Conservation (phyloP, 2,329 filamentous ascomycete genomes). For the Coleophoma crateriformis region DNA sequence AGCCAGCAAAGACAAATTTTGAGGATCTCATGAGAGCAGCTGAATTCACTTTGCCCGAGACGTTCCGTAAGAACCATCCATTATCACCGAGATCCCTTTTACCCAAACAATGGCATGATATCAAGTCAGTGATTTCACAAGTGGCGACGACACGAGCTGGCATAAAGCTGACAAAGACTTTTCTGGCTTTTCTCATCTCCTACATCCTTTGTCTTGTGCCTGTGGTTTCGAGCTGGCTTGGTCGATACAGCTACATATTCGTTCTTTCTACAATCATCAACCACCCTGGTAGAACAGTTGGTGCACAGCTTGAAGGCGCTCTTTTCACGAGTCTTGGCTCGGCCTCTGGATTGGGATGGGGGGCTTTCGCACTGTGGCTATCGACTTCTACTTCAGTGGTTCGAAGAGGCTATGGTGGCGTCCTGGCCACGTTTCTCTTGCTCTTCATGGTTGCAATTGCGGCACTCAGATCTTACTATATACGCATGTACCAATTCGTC, state of each 20-base stretch:
- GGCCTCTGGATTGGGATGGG: conserved; percentile 48
- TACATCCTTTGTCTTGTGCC: conserved; percentile 51
- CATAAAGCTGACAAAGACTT: conserved; percentile 46
- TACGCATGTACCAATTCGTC: conserved; percentile 49
- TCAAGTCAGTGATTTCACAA: conserved; percentile 32
- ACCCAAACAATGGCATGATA: conserved; percentile 39
- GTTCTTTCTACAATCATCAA: conserved; percentile 52
- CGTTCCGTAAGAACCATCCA: conserved; percentile 39
- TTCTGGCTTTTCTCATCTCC: conserved; percentile 49
- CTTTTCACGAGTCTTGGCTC: conserved; percentile 48
- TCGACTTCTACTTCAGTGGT: conserved; percentile 44
- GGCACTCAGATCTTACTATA: conserved; percentile 48
- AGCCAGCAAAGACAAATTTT: conserved; percentile 31
- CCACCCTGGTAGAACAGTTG: conserved; percentile 49
- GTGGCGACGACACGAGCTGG: conserved; percentile 44
- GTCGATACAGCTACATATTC: conserved; percentile 49
- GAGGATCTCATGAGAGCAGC: conserved; percentile 35
- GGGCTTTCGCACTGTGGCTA: conserved; percentile 45
- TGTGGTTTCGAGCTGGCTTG: conserved; percentile 41
- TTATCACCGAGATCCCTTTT: conserved; percentile 41
- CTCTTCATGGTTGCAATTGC: conserved; percentile 46
- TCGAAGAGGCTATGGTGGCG: conserved; percentile 43
- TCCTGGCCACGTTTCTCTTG: conserved; percentile 49
- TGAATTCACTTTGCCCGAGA: conserved; percentile 38
- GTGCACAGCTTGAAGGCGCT: conserved; percentile 51